A percentile compares a stretch with the other conserved stretches of the same genome.
Evolutionary conservation across 1,284 basidiomycete species (phyloP).

Genomic region (Rhodofomes roseus): DNA sequence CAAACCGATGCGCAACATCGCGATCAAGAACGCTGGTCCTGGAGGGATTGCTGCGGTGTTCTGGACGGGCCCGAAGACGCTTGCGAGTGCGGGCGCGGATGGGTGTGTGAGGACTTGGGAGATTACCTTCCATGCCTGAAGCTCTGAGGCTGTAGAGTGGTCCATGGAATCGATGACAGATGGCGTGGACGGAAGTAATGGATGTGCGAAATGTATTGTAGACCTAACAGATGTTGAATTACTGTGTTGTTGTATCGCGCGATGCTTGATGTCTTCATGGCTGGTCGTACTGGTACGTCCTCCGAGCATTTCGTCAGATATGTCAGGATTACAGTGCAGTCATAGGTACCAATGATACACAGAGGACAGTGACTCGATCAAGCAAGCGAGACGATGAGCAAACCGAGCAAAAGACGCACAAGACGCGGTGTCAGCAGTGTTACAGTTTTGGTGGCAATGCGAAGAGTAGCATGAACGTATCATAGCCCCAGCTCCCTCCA

Average conservation of each 20-base stretch:
- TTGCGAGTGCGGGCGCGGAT: conserved; percentile 83
- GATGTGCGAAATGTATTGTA: not conserved
- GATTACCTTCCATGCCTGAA: conserved; percentile 46
- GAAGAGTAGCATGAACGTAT: conserved; percentile 1
- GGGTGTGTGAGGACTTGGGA: conserved; percentile 79
- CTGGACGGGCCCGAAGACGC: conserved; percentile 63
- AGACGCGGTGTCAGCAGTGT: conserved; percentile 7
- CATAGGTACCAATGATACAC: conserved; percentile 23
- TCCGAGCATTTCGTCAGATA: conserved; percentile 1
- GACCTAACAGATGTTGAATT: not conserved
- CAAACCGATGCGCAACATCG: conserved; percentile 75
- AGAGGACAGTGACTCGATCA: conserved; percentile 19
- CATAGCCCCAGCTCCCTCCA: not conserved
- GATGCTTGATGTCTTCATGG: too few species aligned
- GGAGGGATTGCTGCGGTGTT: conserved; percentile 80
- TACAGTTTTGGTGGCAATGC: not conserved
- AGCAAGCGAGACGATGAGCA: conserved; percentile 13
- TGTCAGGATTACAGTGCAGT: conserved; percentile 21
- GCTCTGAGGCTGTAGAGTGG: too few species aligned
- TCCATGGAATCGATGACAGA: not conserved
- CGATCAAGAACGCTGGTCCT: conserved; percentile 82
- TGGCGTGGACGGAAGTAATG: not conserved
- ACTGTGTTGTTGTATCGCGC: not conserved
- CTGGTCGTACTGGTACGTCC: too few species aligned
- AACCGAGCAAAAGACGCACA: conserved; percentile 8